Percentiles rank a stretch among this genome's conserved stretches.
These are phyloP conservation scores for Trichothecium roseum DNA, from an alignment of 2,329 filamentous ascomycete species.

Conservation along the genomic window DNA sequence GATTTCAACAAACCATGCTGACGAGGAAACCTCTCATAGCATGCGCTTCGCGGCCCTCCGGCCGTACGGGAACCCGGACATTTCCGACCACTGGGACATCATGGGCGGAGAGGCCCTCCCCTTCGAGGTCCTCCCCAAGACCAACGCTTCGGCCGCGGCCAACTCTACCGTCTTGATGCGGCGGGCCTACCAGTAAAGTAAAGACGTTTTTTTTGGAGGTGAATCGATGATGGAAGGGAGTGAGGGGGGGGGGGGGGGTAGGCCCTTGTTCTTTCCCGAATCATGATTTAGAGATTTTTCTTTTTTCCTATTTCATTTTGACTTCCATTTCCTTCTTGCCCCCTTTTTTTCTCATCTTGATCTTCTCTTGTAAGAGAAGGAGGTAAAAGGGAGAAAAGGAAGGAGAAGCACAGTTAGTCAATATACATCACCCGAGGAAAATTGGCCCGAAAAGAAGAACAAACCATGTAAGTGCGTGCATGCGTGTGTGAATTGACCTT, in stretches of 20 bases:
- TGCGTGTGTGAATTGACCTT: too few relatives aligned
- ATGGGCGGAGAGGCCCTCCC: conserved; percentile 18
- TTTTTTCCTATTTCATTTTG: too few relatives aligned
- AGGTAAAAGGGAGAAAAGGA: too few relatives aligned
- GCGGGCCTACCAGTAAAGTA: background rate
- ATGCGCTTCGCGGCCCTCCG: conserved; percentile 30
- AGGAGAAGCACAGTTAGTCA: too few relatives aligned
- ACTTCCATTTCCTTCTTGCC: too few relatives aligned
- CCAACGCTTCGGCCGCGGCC: conserved; percentile 13
- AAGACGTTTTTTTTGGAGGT: background rate
- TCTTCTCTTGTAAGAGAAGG: too few relatives aligned
- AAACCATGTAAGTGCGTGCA: too few relatives aligned
- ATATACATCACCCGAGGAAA: too few relatives aligned
- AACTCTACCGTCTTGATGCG: conserved; percentile 12
- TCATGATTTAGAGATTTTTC: too few relatives aligned
- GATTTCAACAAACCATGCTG: too few relatives aligned
- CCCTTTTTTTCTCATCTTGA: too few relatives aligned
- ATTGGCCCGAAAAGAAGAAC: too few relatives aligned
- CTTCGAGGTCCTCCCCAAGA: conserved; percentile 20
- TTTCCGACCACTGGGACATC: conserved; percentile 31
- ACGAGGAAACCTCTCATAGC: conserved; percentile 10
- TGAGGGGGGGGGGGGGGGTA: background rate
- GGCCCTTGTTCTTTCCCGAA: background rate
- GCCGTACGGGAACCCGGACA: conserved; percentile 28
- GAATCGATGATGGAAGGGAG: background rate